These are phyloP conservation scores for Huntiella decipiens DNA, from an alignment of 2,329 filamentous ascomycete genomes.

Conservation along the genomic window DNA sequence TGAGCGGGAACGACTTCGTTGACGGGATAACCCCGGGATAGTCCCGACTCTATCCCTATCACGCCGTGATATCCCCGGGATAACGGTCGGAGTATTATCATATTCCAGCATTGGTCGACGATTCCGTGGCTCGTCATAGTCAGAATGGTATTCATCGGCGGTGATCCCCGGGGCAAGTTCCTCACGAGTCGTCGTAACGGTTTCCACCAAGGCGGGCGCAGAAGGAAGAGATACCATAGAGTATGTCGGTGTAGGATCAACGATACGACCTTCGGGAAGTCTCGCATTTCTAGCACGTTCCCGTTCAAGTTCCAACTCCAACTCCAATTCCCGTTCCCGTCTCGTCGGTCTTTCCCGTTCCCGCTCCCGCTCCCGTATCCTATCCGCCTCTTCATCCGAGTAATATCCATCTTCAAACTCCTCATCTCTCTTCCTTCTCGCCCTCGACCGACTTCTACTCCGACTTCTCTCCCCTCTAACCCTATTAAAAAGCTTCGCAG, in stretches of 20 bases:
- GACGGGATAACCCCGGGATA: background rate
- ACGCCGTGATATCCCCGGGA: background rate
- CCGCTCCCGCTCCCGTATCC: background rate
- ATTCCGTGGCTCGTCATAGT: too few relatives aligned
- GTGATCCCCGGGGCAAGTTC: background rate
- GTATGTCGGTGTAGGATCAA: conserved; percentile 7
- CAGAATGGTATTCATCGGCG: too few relatives aligned
- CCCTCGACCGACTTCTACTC: conserved; percentile 11
- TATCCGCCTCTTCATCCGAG: conserved; percentile 13
- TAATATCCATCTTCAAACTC: conserved; percentile 9
- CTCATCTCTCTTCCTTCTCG: conserved; percentile 12
- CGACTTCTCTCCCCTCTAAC: conserved; percentile 28
- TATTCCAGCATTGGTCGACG: background rate
- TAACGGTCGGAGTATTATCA: background rate
- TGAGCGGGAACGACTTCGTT: background rate
- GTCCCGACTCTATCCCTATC: background rate
- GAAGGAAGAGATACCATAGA: conserved; percentile 7
- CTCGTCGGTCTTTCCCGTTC: conserved; percentile 16
- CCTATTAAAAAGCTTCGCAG: conserved; percentile 41
- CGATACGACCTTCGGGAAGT: background rate
- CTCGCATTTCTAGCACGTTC: background rate
- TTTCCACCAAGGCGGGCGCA: background rate
- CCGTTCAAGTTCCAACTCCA: conserved; percentile 15
- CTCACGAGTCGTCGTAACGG: background rate
- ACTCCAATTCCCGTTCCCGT: conserved; percentile 7